Evolutionary conservation across 2,329 filamentous ascomycete species (phyloP).

Genomic region (Xylariaceae sp.): DNA sequence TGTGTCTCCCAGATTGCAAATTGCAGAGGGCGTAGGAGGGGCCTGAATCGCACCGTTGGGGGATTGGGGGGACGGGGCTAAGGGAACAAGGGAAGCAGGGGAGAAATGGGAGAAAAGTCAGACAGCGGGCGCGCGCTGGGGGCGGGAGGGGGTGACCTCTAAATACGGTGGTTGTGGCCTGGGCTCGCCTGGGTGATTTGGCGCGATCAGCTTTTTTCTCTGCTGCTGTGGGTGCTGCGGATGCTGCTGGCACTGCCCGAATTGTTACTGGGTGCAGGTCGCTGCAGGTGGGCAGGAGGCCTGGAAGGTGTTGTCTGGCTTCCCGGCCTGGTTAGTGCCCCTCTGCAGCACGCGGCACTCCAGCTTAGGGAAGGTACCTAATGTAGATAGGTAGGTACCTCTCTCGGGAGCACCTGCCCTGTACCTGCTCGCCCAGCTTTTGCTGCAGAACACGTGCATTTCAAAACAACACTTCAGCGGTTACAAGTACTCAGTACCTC

Average conservation of each 20-base stretch:
- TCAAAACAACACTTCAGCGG: no score
- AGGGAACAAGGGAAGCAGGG: constrained; percentile 12
- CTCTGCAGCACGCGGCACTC: no score
- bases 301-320: background rate
- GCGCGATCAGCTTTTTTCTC: constrained; percentile 23
- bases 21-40: no score
- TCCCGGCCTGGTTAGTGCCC: background rate
- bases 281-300: background rate
- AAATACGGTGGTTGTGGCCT: constrained; percentile 24
- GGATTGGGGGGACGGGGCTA: no score
- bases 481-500: no score
- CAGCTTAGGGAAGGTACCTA: no score
- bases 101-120: constrained; percentile 20
- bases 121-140: constrained; percentile 24
- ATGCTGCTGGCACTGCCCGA: background rate
- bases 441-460: no score
- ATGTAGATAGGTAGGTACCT: no score
- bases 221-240: constrained; percentile 16
- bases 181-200: constrained; percentile 27
- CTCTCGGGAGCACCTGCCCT: no score
- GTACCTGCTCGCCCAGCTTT: no score
- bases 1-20: no score
- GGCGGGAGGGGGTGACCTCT: constrained; percentile 26
- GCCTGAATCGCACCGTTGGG: no score
- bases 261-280: background rate